Evolutionary conservation across 495 filamentous ascomycete genomes (phyloP), one percentile per base, ranked within the genome.

Genomic region (Trypethelium eluteriae): DNA sequence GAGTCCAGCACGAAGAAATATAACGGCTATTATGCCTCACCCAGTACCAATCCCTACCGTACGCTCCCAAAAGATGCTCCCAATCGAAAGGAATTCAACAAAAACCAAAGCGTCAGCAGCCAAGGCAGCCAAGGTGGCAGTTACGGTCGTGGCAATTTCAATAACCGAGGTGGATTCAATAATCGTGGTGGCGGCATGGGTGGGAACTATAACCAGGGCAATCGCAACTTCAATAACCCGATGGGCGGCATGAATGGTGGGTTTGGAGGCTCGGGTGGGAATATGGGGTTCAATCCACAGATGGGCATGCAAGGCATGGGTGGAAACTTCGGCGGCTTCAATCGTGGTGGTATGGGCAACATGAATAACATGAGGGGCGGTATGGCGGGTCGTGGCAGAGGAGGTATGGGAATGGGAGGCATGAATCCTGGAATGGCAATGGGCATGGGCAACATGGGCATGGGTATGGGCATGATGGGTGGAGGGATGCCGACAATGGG

Each of bases 61-160:
- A 98, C 93, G 0, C 79, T 96, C 32, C 93, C 93, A 10, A 98
- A 98, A 78, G 93, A 96, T 76, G 87, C 88, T 0, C 91, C 92
- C 1, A 83, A 84, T 72, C 88, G 93, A 61, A 88, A 90, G 67
- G 86, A 88, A 66, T 39, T 39, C 14, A 6, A 6, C 62, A 47
- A 34, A 79, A 77, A 4, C 76, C 78, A 68, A 80, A 70, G 69
- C 81, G 84, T 70, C 80, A 84, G 66, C 75, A 71, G 70, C 67
- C 69, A 74, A 63, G 77, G 77, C 34, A 75, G 74, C 68, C 68
- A 72, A 18, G 74, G 79, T 49, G 75, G 76, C 38, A 73, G 73
- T 65, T 68, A 68, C 39, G 77, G 76, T 64, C 70, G 79, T 53
- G 75, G 77, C 38, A 72, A 73, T 57, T 76, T 73, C 63, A 72